Conservation (phyloP, 257 asterid genomes). For the Jacaranda copaia region DNA sequence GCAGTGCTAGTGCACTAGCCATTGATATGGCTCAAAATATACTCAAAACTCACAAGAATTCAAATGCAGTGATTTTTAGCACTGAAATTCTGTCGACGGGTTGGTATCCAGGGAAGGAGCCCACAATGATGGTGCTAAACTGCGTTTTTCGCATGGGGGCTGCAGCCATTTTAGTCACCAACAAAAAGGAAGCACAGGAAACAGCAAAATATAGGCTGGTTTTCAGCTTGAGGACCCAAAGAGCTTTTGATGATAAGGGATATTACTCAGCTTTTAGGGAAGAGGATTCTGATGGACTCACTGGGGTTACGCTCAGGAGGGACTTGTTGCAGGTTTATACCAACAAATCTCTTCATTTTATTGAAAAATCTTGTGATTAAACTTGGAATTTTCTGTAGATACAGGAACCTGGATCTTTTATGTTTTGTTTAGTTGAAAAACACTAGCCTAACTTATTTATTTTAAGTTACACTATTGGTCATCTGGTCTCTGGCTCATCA, state of each 20-base stretch:
- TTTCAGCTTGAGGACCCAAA: constrained; percentile 60
- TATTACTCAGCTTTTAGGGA: constrained; percentile 70
- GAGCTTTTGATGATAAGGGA: constrained; percentile 70
- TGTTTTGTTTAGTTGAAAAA: neutral
- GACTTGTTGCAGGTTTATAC: constrained; percentile 64
- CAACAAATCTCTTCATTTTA: neutral
- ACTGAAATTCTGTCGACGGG: constrained; percentile 86
- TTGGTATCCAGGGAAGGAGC: constrained; percentile 80
- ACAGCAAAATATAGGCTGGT: constrained; percentile 66
- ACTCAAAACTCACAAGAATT: constrained; percentile 48
- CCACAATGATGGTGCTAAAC: constrained; percentile 64
- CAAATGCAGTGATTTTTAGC: constrained; percentile 72
- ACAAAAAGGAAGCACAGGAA: constrained; percentile 47
- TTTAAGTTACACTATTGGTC: too few relatives aligned
- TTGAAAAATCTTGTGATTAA: neutral
- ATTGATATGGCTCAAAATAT: constrained; percentile 69
- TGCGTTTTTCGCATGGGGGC: constrained; percentile 84
- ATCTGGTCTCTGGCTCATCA: too few relatives aligned
- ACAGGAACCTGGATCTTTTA: neutral
- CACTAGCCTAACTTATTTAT: too few relatives aligned
- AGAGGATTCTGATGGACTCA: constrained; percentile 77
- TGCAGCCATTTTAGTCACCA: constrained; percentile 66
- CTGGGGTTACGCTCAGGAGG: constrained; percentile 68
- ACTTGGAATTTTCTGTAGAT: neutral
- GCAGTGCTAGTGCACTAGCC: constrained; percentile 83